A percentile compares a stretch with the other conserved stretches of the same genome.
Conservation (phyloP, 164 flowering plant genomes). For the Magnolia sinica region DNA sequence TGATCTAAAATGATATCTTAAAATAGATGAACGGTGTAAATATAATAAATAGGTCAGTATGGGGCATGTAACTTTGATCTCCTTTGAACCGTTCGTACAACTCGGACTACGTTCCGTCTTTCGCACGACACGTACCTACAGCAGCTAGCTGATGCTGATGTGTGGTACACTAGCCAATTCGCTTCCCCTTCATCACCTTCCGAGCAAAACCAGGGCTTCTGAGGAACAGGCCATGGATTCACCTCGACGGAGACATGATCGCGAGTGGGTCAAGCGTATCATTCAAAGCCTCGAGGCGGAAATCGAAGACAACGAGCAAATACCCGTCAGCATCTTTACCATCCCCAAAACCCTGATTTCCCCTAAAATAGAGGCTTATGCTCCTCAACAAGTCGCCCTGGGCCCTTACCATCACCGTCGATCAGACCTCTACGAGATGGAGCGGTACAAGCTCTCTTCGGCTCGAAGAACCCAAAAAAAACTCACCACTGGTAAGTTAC, state of each 20-base stretch:
- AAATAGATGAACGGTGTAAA: no score
- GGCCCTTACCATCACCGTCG: constrained; percentile 12
- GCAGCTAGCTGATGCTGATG: no score
- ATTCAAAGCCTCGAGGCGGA: background rate
- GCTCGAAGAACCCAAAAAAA: constrained; percentile 9
- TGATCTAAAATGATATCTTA: no score
- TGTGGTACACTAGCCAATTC: no score
- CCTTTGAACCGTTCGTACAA: no score
- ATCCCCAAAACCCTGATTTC: background rate
- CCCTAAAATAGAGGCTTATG: constrained; percentile 9
- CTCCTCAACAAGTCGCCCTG: constrained; percentile 7
- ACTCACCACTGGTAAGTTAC: constrained; percentile 14
- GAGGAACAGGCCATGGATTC: background rate
- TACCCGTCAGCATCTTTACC: constrained; percentile 5
- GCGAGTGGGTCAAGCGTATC: background rate
- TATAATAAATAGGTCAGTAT: no score
- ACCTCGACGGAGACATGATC: background rate
- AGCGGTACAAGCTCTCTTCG: constrained; percentile 7
- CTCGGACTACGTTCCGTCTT: no score
- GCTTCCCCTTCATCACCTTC: background rate
- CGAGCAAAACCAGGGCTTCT: background rate
- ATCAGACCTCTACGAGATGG: constrained; percentile 13
- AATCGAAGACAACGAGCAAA: background rate
- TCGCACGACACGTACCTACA: no score
- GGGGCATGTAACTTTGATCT: no score